Conservation (phyloP, 2,329 filamentous ascomycete species). For the Penicillium janthinellum region DNA sequence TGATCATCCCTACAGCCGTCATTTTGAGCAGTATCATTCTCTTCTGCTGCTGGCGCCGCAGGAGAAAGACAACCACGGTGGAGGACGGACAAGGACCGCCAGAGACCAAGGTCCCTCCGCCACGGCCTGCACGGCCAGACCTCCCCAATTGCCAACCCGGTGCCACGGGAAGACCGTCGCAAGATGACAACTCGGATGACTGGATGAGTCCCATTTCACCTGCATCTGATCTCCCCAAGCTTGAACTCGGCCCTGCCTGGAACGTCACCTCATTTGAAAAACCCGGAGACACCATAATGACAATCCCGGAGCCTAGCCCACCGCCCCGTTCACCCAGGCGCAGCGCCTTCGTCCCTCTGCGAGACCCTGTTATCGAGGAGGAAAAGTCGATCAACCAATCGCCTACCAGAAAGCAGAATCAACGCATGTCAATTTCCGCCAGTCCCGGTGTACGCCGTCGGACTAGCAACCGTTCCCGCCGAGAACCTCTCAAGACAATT, state of each 20-base stretch:
- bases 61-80: conserved; percentile 27
- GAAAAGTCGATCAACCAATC: conserved; percentile 23
- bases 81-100: conserved; percentile 25
- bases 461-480: conserved; percentile 33
- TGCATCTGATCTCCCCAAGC: conserved; percentile 35
- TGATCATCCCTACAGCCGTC: conserved; percentile 39
- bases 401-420: conserved; percentile 28
- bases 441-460: conserved; percentile 34
- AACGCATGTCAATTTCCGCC: conserved; percentile 33
- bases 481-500: conserved; percentile 40
- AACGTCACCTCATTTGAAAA: conserved; percentile 31
- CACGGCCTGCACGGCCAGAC: conserved; percentile 25
- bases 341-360: conserved; percentile 32
- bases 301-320: conserved; percentile 28
- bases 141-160: conserved; percentile 31
- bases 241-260: conserved; percentile 40
- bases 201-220: conserved; percentile 26
- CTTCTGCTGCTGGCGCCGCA: conserved; percentile 40
- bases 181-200: conserved; percentile 26
- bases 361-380: conserved; percentile 25
- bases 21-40: conserved; percentile 33
- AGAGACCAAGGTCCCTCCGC: conserved; percentile 26
- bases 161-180: conserved; percentile 21
- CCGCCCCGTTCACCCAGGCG: conserved; percentile 34
- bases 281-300: conserved; percentile 18